These are phyloP conservation scores for Hypoxylon sp. DNA, from an alignment of 2,329 filamentous ascomycete genomes.

Conservation along the genomic window DNA sequence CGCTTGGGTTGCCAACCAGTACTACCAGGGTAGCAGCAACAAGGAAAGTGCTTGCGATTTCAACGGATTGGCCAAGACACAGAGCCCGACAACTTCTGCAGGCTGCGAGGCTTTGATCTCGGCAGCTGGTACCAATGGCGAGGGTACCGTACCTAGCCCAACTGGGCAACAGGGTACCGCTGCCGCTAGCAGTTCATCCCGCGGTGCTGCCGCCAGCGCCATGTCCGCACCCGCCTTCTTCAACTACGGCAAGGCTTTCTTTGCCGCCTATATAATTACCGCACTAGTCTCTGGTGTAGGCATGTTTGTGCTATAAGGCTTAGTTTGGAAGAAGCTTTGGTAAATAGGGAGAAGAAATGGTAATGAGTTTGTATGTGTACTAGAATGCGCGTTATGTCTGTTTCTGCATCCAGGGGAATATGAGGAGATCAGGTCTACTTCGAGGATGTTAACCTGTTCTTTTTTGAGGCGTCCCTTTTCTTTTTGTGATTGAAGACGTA, in stretches of 20 bases:
- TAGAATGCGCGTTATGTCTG: slow-evolving; percentile 26
- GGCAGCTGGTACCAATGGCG: slow-evolving; percentile 74
- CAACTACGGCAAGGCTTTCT: slow-evolving; percentile 54
- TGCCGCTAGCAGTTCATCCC: slow-evolving; percentile 60
- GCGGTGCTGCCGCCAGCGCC: slow-evolving; percentile 61
- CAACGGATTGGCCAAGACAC: slow-evolving; percentile 73
- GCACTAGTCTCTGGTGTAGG: slow-evolving; percentile 67
- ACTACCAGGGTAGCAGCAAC: slow-evolving; percentile 72
- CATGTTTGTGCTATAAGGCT: slow-evolving; percentile 66
- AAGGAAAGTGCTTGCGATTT: slow-evolving; percentile 78
- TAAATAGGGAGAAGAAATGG: slow-evolving; percentile 18
- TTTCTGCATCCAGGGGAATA: slow-evolving; percentile 27
- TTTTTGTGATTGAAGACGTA: slow-evolving; percentile 18
- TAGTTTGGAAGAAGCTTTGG: slow-evolving; percentile 4
- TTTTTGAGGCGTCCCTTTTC: slow-evolving; percentile 11
- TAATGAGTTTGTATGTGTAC: slow-evolving; percentile 41
- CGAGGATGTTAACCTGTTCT: slow-evolving; percentile 22
- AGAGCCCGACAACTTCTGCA: slow-evolving; percentile 62
- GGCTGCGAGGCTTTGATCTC: slow-evolving; percentile 72
- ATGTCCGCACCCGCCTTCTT: slow-evolving; percentile 54
- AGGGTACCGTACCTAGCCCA: slow-evolving; percentile 66
- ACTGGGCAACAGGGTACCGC: slow-evolving; percentile 59
- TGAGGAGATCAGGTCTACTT: slow-evolving; percentile 21
- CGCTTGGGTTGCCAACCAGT: slow-evolving; percentile 79
- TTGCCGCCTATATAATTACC: slow-evolving; percentile 65